Evolutionary conservation across 2,329 filamentous ascomycete genomes (phyloP), one percentile per base, ranked within the genome.

Genomic region (Xylaria polymorpha): DNA sequence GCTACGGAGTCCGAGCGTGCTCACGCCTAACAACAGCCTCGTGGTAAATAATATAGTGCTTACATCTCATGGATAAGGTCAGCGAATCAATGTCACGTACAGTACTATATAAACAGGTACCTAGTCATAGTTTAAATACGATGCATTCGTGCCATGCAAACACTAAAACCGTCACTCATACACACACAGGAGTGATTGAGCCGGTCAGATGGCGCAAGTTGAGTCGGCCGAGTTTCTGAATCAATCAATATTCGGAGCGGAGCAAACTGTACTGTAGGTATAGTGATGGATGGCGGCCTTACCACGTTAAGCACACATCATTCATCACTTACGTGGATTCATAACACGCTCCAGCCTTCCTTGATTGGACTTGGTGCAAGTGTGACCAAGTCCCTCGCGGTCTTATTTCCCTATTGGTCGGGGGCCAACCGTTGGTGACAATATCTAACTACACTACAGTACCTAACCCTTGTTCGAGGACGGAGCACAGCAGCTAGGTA

Each of bases 321-420:
- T 56, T 18, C 25, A n/a, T n/a, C n/a, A n/a, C n/a, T 29, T 56
- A 44, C 22, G 8, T 22, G 25, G 15, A 55, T 22, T 32, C 61
- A 64, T 51, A 59, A 55, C 22, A 58, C 46, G 48, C 61, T 48
- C 51, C 18, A 56, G 50, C 60, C 60, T 44, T 39, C 60, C 60
- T 44, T 39, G 44, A 50, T 61, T 51, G 55, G 48, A 32, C 14
- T 56, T 53, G 56, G 50, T 50, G 46, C 48, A 60, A 35, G 50
- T 66, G 66, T 68, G 66, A 68, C 67, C 46, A 44, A 57, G 51
- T 46, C 37, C 44, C 20, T 44, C 39, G 35, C 51, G n/a, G 58
- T 70, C 57, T 63, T 63, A 64, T 61, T 59, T 61, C 29, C 65
- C 65, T 60, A 71, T 71, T 71, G 68, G 68, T 29, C 65, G 39